Conservation (phyloP, 2,329 filamentous ascomycete species). For the Venturia aucupariae region DNA sequence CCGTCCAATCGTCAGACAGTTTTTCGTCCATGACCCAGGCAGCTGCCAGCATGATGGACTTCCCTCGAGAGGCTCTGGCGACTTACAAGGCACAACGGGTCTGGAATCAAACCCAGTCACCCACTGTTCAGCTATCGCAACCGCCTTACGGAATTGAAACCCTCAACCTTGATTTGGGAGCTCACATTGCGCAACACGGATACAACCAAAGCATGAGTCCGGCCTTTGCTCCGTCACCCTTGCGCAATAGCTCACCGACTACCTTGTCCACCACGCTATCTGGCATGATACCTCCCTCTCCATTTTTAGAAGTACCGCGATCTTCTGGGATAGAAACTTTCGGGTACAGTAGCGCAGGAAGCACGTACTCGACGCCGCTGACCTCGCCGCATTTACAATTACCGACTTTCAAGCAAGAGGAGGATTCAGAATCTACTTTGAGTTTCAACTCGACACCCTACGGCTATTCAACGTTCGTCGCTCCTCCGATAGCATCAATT, state of each 20-base stretch:
- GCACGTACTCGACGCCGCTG: constrained; percentile 28
- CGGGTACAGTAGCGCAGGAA: constrained; percentile 17
- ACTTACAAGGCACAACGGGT: constrained; percentile 33
- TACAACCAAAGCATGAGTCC: constrained; percentile 38
- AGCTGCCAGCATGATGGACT: constrained; percentile 38
- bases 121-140: constrained; percentile 24
- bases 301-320: constrained; percentile 38
- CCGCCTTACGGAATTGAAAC: constrained; percentile 30
- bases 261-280: constrained; percentile 20
- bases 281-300: constrained; percentile 27
- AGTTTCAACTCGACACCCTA: constrained; percentile 31
- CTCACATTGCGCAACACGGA: constrained; percentile 32
- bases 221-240: constrained; percentile 40
- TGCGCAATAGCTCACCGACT: constrained; percentile 28
- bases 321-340: constrained; percentile 23
- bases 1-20: constrained; percentile 44
- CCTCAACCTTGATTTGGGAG: constrained; percentile 31
- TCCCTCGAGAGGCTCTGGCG: constrained; percentile 34
- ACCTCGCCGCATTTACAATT: constrained; percentile 26
- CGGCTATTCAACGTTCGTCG: constrained; percentile 32
- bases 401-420: constrained; percentile 26
- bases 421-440: constrained; percentile 29
- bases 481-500: constrained; percentile 24
- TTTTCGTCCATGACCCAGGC: constrained; percentile 34
- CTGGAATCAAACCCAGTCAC: constrained; percentile 30